phyloP scores from a whole-genome alignment of 2,329 filamentous ascomycete species.

The Ophiostoma himal-ulmi region DNA sequence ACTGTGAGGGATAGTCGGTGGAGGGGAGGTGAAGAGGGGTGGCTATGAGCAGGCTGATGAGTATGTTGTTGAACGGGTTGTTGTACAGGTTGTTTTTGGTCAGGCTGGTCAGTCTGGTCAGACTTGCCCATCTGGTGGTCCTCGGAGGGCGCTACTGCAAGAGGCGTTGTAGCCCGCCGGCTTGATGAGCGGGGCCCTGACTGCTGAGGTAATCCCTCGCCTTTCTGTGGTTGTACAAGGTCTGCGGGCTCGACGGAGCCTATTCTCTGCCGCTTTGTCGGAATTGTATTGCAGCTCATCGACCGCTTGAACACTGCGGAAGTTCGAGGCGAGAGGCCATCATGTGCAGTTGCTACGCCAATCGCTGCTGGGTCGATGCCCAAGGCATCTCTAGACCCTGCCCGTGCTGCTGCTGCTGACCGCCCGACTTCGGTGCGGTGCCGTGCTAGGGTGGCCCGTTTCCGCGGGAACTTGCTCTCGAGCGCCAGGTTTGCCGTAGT shows the following conservation, averaged over 20 bases:
- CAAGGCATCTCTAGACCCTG: background rate
- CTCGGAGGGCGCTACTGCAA: background rate
- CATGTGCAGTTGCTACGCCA: slow-evolving; percentile 22
- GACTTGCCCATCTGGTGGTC: background rate
- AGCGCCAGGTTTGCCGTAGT: slow-evolving; percentile 40
- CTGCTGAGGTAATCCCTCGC: background rate
- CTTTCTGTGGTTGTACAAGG: background rate
- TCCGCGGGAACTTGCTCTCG: slow-evolving; percentile 22
- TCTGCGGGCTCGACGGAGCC: background rate
- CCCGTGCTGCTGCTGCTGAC: background rate
- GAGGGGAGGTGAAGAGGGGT: background rate
- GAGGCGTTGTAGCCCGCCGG: background rate
- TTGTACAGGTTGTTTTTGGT: background rate
- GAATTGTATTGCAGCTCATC: slow-evolving; percentile 64
- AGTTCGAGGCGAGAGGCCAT: slow-evolving; percentile 31
- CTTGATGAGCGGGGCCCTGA: background rate
- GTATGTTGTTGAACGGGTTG: background rate
- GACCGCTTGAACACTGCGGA: slow-evolving; percentile 48
- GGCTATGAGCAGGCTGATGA: background rate
- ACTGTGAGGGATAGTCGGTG: background rate
- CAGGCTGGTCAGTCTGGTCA: background rate
- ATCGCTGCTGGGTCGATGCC: background rate
- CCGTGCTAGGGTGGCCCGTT: slow-evolving; percentile 35
- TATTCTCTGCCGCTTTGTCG: slow-evolving; percentile 40
- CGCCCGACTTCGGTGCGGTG: slow-evolving; percentile 18